Conservation (phyloP, 352 stramenopile genomes). For the Pythium apleroticum region DNA sequence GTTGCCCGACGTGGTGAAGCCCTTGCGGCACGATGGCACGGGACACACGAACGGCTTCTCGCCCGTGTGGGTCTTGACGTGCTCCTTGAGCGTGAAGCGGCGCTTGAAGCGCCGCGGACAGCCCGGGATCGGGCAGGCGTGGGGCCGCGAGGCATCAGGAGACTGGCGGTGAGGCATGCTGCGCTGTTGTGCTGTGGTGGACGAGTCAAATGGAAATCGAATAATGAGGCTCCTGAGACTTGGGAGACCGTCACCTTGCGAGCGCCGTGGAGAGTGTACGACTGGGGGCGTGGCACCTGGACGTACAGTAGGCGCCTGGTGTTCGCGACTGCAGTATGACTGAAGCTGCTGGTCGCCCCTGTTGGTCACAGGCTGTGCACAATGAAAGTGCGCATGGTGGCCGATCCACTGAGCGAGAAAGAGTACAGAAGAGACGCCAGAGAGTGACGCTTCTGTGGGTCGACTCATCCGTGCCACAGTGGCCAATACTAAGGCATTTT, state of each 20-base stretch:
- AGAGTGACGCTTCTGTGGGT: not conserved
- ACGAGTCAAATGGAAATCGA: not conserved
- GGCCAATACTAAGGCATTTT: too few species aligned
- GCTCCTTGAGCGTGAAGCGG: constrained; percentile 70
- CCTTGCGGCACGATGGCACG: constrained; percentile 47
- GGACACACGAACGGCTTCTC: constrained; percentile 48
- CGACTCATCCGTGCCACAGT: too few species aligned
- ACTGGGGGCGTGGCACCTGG: not conserved
- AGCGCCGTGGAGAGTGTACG: not conserved
- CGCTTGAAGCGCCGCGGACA: constrained; percentile 58
- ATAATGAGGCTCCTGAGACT: not conserved
- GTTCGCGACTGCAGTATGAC: not conserved
- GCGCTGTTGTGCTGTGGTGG: not conserved
- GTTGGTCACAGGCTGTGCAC: not conserved
- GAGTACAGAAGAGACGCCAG: not conserved
- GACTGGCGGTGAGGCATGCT: not conserved
- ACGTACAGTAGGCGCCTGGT: not conserved
- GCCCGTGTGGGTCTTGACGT: constrained; percentile 79
- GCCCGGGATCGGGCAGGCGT: constrained; percentile 43
- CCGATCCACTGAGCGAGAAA: not conserved
- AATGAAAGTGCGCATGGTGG: not conserved
- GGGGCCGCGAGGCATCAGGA: not conserved
- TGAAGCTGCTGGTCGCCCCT: too few species aligned
- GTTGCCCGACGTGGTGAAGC: constrained; percentile 77
- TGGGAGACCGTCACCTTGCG: not conserved